Percentiles rank a stretch among this genome's conserved stretches.
Evolutionary conservation across 2,329 filamentous ascomycete genomes (phyloP).

Genomic region (Pseudogymnoascus sp.): DNA sequence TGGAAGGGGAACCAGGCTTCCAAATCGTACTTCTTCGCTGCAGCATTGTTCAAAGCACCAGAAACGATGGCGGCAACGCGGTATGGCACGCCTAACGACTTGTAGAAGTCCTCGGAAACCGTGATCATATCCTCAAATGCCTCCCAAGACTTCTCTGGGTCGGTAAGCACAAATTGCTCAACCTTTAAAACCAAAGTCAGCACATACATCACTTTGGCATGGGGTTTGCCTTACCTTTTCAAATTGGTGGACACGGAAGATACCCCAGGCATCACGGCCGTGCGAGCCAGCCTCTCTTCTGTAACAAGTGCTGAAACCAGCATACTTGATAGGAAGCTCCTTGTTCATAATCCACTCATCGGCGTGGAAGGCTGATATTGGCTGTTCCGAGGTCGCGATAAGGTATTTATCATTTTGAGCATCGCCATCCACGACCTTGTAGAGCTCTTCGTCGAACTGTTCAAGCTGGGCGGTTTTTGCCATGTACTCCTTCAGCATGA

Average conservation of each 20-base stretch:
- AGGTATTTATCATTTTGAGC: slow-evolving; percentile 79
- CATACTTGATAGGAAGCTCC: slow-evolving; percentile 85
- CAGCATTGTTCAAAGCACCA: slow-evolving; percentile 86
- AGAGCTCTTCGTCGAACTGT: slow-evolving; percentile 95
- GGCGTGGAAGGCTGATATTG: slow-evolving; percentile 84
- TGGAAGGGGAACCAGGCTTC: slow-evolving; percentile 97
- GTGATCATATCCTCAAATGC: slow-evolving; percentile 89
- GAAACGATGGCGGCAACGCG: slow-evolving; percentile 90
- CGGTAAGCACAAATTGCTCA: slow-evolving; percentile 72
- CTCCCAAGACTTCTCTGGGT: slow-evolving; percentile 87
- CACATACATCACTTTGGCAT: neutral
- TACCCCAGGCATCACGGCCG: slow-evolving; percentile 91
- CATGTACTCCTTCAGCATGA: slow-evolving; percentile 95
- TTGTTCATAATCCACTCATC: slow-evolving; percentile 85
- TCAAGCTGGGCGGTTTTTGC: slow-evolving; percentile 96
- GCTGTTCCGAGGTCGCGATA: slow-evolving; percentile 83
- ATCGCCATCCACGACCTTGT: slow-evolving; percentile 89
- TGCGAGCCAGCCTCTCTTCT: slow-evolving; percentile 90
- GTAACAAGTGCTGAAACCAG: slow-evolving; percentile 92
- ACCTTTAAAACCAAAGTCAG: slow-evolving; percentile 40
- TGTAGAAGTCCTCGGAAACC: slow-evolving; percentile 89
- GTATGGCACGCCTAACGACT: slow-evolving; percentile 82
- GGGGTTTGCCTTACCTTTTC: slow-evolving; percentile 58
- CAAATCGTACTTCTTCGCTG: slow-evolving; percentile 88
- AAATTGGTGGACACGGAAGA: slow-evolving; percentile 97